Evolutionary conservation across 2,329 filamentous ascomycete genomes (phyloP).

Genomic region (Alternaria dauci): DNA sequence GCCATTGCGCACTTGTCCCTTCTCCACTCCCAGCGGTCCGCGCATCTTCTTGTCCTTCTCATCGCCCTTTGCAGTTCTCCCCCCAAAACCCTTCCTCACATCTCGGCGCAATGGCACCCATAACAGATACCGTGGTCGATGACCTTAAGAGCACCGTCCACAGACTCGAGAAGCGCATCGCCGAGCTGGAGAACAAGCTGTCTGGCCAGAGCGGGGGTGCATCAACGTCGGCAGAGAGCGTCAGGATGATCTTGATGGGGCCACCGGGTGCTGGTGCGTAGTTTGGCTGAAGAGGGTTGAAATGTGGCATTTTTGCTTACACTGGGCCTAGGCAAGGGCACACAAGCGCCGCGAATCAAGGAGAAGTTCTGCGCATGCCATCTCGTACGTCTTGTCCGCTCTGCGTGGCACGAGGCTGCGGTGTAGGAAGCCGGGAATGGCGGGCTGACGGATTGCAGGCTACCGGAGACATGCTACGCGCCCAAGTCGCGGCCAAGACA

Average conservation of each 20-base stretch:
- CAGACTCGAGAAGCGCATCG: slow-evolving; percentile 85
- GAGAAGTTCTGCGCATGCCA: slow-evolving; percentile 98
- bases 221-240: slow-evolving; percentile 63
- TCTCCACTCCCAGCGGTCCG: slow-evolving; percentile 25
- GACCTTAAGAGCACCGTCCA: slow-evolving; percentile 84
- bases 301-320: slow-evolving; percentile 34
- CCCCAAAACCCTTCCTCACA: slow-evolving; percentile 16
- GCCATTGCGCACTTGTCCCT: slow-evolving; percentile 35
- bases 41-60: slow-evolving; percentile 20
- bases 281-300: not conserved
- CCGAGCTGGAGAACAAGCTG: slow-evolving; percentile 80
- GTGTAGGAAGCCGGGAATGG: not conserved
- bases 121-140: slow-evolving; percentile 81
- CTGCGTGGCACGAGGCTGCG: not conserved
- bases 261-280: slow-evolving; percentile 93
- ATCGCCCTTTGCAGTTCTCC: slow-evolving; percentile 18
- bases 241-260: slow-evolving; percentile 98
- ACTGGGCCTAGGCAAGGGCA: slow-evolving; percentile 83
- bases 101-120: slow-evolving; percentile 76
- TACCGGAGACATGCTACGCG: slow-evolving; percentile 98
- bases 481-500: slow-evolving; percentile 98
- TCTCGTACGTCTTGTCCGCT: slow-evolving; percentile 69
- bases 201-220: slow-evolving; percentile 47
- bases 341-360: slow-evolving; percentile 97
- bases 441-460: slow-evolving; percentile 66